phyloP scores from a whole-genome alignment of 805 yeast genomes.

The Candida xiaguanensis region DNA sequence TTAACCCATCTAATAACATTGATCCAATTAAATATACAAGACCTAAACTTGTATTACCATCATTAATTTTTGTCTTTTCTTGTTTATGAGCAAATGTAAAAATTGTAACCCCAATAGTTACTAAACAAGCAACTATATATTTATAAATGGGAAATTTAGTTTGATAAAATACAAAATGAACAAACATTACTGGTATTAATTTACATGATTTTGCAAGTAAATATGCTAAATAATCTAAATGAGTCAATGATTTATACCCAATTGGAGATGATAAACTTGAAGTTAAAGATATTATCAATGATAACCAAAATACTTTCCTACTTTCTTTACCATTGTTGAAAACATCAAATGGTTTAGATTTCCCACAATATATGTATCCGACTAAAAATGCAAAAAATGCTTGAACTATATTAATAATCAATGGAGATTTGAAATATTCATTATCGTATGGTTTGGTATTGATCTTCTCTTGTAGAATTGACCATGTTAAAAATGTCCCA shows the following conservation, averaged over 20 bases:
- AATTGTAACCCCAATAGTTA: slow-evolving; percentile 77
- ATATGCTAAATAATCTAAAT: slow-evolving; percentile 82
- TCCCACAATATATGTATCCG: slow-evolving; percentile 57
- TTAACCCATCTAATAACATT: slow-evolving; percentile 82
- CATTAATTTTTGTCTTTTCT: slow-evolving; percentile 27
- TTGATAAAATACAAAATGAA: slow-evolving; percentile 69
- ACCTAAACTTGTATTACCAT: slow-evolving; percentile 52
- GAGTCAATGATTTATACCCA: slow-evolving; percentile 71
- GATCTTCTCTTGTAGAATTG: slow-evolving; percentile 84
- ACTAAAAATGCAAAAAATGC: slow-evolving; percentile 66
- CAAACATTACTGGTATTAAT: slow-evolving; percentile 87
- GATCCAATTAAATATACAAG: slow-evolving; percentile 54
- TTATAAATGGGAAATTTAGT: slow-evolving; percentile 72
- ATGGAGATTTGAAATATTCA: slow-evolving; percentile 66
- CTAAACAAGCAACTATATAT: slow-evolving; percentile 70
- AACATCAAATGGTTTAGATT: slow-evolving; percentile 21
- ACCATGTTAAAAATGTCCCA: slow-evolving; percentile 86
- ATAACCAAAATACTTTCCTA: slow-evolving; percentile 24
- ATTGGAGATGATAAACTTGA: slow-evolving; percentile 82
- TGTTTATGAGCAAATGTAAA: slow-evolving; percentile 59
- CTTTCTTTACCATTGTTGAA: slow-evolving; percentile 25
- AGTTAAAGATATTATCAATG: slow-evolving; percentile 59
- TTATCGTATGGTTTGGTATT: slow-evolving; percentile 62
- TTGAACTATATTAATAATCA: slow-evolving; percentile 74
- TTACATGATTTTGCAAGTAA: slow-evolving; percentile 91